Base-by-base conservation (phyloP, 1,284 basidiomycete species). In the Flammula alnicola region DNA sequence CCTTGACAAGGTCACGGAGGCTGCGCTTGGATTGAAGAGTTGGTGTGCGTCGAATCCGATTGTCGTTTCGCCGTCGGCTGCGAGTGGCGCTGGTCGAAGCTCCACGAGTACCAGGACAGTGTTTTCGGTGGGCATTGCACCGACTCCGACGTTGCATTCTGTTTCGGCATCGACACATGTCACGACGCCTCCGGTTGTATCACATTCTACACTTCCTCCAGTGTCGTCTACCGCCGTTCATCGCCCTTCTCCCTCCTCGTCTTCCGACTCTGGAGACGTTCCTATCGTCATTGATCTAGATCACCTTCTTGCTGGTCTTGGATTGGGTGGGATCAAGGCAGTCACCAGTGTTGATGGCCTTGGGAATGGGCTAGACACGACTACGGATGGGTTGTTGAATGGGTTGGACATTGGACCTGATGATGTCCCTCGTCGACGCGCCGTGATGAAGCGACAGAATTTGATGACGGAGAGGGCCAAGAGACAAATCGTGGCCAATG, bases 231-330 rank as follows among this genome's bases (percentile, higher is more conserved):
- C 38, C n/a, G n/a, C n/a, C n/a, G n/a, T n/a, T 33, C 23, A 3
- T 27, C 17, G 30, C 8, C 40, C 17, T 29, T 4, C 23, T 29
- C 5, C 44, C 22, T 20, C 56, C 8, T n/a, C 20, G 8, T 39
- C 45, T n/a, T 11, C 22, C 4, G 5, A 11, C 16, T n/a, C 49
- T 9, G 12, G 35, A 19, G 51, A 49, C 30, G 33, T 44, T 31
- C 57, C 54, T 17, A 59, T 66, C 42, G 44, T 58, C 16, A 42
- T 65, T 17, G 52, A 58, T n/a, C 36, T 64, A 10, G 49, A 61
- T 30, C 30, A 51, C 23, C 55, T 67, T 14, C 51, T 67, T 10
- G 26, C 54, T 4, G 39, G 47, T 5, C 56, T 67, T 32, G 64
- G 62, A 20, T 45, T 67, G 41, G 52, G 51, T 20, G 41, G 39